Base-by-base conservation (phyloP, 768 basidiomycete genomes). In the Paxillus ammoniavirescens region DNA sequence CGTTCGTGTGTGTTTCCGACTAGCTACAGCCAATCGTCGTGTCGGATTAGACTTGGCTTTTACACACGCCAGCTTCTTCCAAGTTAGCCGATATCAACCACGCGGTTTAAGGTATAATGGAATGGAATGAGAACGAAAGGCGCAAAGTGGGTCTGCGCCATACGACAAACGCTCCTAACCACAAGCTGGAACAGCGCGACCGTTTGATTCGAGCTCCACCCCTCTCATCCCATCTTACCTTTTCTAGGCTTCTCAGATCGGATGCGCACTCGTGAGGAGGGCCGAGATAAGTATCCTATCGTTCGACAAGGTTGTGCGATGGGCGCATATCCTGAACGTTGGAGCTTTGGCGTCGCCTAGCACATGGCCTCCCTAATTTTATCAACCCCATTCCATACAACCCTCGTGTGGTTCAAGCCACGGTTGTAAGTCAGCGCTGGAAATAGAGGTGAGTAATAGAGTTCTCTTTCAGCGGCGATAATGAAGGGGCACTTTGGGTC, bases 371-470 rank as follows among this genome's bases (percentile, higher is more conserved):
- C 17, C 13, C 21, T 54, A 60, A 60, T 63, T 52, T 52, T 58
- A 47, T 30, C 40, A 31, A 40, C n/a, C 48, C 3, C 40, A 14
- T n/a, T 36, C 26, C 47, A 23, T 30, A 15, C 18, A 15, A 15
- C 18, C n/a, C 35, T 14, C 4, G 12, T 53, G 8, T 17, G 18
- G 21, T 13, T 40, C 42, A 36, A 17, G 28, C n/a, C 31, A 47
- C 46, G 57, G 40, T 18, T 47, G 45, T 33, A 12, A 21, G 21
- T 50, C 53, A 48, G 52, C 8, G 8, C 57, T 65, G 35, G 38
- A 48, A 55, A 60, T 61, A 57, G 41, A 48, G 49, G 56, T 48
- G 55, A 50, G 54, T 55, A 53, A 67, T 53, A 57, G 43, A 47
- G 47, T 55, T 54, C 42, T 53, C 41, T 36, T 52, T 14, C 49